These are phyloP conservation scores for Xylaria sp. DNA, from an alignment of 2,329 filamentous ascomycete genomes.

Conservation along the genomic window DNA sequence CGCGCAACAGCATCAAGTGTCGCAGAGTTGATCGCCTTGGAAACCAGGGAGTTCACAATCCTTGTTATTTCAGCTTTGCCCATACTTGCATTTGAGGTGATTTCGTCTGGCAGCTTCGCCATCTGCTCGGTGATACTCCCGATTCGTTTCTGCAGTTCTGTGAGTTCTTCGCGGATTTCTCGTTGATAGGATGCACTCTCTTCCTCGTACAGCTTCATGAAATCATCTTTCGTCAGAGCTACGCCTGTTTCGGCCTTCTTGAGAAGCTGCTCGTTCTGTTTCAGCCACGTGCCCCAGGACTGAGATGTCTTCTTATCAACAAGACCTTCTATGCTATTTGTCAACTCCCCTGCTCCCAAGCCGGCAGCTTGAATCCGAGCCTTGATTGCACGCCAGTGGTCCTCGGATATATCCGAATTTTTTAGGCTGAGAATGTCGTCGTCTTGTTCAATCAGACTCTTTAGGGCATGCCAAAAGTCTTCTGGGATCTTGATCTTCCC, in stretches of 20 bases:
- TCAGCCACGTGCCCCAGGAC: conserved; percentile 65
- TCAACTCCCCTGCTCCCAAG: conserved; percentile 32
- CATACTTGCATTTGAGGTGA: conserved; percentile 47
- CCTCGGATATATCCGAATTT: conserved; percentile 56
- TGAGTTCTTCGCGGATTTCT: conserved; percentile 42
- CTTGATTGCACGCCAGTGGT: conserved; percentile 60
- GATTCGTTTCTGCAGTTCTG: conserved; percentile 36
- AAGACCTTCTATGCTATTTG: conserved; percentile 8
- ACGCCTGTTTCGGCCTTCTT: conserved; percentile 51
- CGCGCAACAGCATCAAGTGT: conserved; percentile 61
- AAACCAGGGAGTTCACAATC: conserved; percentile 57
- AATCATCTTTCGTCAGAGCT: conserved; percentile 50
- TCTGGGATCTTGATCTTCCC: conserved; percentile 66
- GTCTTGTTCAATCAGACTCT: conserved; percentile 63
- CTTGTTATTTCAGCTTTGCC: conserved; percentile 55
- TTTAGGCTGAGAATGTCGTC: conserved; percentile 60
- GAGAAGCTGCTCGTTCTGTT: conserved; percentile 59
- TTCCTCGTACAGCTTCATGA: conserved; percentile 48
- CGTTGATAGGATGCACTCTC: conserved; percentile 47
- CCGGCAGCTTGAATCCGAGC: conserved; percentile 54
- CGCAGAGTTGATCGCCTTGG: conserved; percentile 57
- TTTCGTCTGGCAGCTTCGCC: conserved; percentile 46
- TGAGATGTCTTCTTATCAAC: conserved; percentile 45
- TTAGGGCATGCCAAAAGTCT: conserved; percentile 74
- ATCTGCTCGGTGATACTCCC: conserved; percentile 45